Base-by-base conservation (phyloP, 192 early-diverging fungal genomes). In the Umbelopsis isabellina region DNA sequence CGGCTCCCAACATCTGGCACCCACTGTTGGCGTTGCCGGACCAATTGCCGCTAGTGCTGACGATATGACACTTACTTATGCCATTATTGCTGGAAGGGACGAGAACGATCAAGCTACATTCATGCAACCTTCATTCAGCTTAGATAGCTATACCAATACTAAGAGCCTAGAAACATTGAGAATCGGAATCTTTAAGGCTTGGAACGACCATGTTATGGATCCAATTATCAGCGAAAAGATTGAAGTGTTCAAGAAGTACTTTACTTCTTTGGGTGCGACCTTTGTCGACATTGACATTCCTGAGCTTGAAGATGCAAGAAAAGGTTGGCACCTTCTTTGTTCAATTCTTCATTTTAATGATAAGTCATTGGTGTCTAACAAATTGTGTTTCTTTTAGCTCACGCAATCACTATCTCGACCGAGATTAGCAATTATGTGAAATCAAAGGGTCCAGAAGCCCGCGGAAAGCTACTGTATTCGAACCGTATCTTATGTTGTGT, bases 21-120 rank as follows among this genome's bases (percentile, higher is more conserved):
- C 83, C 20, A 83, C 88, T 3, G 79, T 89, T 23, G 86, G 82
- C 0, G 80, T 85, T 33, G 75, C 80, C 16, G 93, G 93, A 15
- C 93, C 93, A 6, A 86, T 94, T 50, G 89, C 86, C 0, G 83
- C 87, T 15, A 89, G 80, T 23, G 89, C 87, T 15, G 81, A 89
- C 46, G 91, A 93, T 71, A 67, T 94, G 48, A 83, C 88, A 13
- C 71, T 92, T 15, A 82, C 85, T 41, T 93, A 91, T 73, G 79
- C 82, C n/a, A 68, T 86, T 13, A 85, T 88, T 47, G 83, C 88
- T 20, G 89, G 89, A 16, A 77, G 77, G n/a, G 85, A 90, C 51
- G 45, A 49, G 5, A 67, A 76, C 68, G 88, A 92, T 64, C 22
- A 67, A 4, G 49, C 67, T 41, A 82, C 88, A 13, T 27, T 77